Evolutionary conservation across 495 filamentous ascomycete genomes (phyloP).

Genomic region (Aspergillus cavernicola): DNA sequence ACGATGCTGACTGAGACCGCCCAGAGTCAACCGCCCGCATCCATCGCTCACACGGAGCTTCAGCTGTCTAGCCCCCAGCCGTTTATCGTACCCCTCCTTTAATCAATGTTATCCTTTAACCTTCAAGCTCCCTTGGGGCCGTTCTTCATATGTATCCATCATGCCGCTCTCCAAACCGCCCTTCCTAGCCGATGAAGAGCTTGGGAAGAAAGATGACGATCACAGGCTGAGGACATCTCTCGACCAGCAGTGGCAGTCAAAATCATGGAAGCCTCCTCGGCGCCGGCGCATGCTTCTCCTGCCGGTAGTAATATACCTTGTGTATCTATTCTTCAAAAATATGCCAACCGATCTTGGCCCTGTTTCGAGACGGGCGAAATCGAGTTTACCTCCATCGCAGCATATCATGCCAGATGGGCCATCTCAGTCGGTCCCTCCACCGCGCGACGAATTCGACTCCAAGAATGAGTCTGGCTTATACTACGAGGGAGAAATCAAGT

Average conservation of each 20-base stretch:
- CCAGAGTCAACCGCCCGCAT: no score
- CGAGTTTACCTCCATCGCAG: slow-evolving; percentile 21
- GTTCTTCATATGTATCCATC: slow-evolving; percentile 13
- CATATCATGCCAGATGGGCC: slow-evolving; percentile 7
- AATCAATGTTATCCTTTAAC: slow-evolving; percentile 9
- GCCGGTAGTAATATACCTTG: slow-evolving; percentile 36
- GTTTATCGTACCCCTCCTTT: neutral
- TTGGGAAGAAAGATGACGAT: slow-evolving; percentile 69
- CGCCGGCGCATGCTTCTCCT: slow-evolving; percentile 42
- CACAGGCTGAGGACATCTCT: slow-evolving; percentile 37
- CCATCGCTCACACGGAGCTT: neutral
- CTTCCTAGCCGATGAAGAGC: slow-evolving; percentile 57
- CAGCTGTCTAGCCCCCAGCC: neutral
- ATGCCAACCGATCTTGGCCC: slow-evolving; percentile 45
- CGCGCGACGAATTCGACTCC: slow-evolving; percentile 21
- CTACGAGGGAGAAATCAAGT: slow-evolving; percentile 55
- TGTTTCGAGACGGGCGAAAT: slow-evolving; percentile 28
- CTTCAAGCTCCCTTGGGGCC: slow-evolving; percentile 19
- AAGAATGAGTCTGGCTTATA: slow-evolving; percentile 30
- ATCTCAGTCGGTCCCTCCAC: slow-evolving; percentile 13
- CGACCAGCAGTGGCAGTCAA: slow-evolving; percentile 24
- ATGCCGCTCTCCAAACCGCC: slow-evolving; percentile 46
- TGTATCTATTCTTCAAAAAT: slow-evolving; percentile 54
- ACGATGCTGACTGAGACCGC: neutral
- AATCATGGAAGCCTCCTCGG: slow-evolving; percentile 34